Base-by-base conservation (phyloP, 2,329 filamentous ascomycete species). In the Fusarium nygamai region DNA sequence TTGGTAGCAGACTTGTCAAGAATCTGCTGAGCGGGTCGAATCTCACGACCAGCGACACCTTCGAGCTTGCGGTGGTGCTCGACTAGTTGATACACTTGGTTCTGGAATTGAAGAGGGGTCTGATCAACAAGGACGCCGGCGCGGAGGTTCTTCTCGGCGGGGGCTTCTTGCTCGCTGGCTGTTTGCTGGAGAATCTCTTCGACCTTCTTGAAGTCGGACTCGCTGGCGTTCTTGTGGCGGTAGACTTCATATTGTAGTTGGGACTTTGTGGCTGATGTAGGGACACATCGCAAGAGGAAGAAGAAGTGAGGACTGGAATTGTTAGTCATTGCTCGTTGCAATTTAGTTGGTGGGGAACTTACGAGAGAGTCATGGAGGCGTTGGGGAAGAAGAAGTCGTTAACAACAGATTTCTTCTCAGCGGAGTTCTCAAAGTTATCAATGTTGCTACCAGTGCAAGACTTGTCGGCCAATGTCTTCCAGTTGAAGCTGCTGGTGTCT, bases 401-500 rank as follows among this genome's bases (percentile, higher is more conserved):
- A n/a, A 64, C 62, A 16, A 66, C 31, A 16, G 46, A 43, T 22
- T 58, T 41, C 51, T 76, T 69, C 46, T 76, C 60, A 3, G 50
- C 33, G 22, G 54, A 5, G 10, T 38, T 60, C 36, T 60, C 61
- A 22, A 66, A 16, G 27, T 60, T 46, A 86, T 86, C 78, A 88
- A 85, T 9, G 84, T 83, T 34, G 36, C 67, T 58, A 41, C 51
- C 60, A 12, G 60, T 39, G 36, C 51, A 67, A 8, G 64, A 71
- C 48, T 75, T 75, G 31, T 75, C 72, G 29, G 86, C 86, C 41
- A 90, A 78, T 11, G 87, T 86, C 81, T 90, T 90, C 89, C 89
- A 91, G 81, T 90, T 90, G 76, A 86, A 88, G 34, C 85, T 83
- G 2, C 86, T 86, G 12, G 86, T 83, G 83, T 88, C 86, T 68